Evolutionary conservation across 768 basidiomycete genomes (phyloP), one percentile per base, ranked within the genome.

Genomic region (Lentinus brumalis): DNA sequence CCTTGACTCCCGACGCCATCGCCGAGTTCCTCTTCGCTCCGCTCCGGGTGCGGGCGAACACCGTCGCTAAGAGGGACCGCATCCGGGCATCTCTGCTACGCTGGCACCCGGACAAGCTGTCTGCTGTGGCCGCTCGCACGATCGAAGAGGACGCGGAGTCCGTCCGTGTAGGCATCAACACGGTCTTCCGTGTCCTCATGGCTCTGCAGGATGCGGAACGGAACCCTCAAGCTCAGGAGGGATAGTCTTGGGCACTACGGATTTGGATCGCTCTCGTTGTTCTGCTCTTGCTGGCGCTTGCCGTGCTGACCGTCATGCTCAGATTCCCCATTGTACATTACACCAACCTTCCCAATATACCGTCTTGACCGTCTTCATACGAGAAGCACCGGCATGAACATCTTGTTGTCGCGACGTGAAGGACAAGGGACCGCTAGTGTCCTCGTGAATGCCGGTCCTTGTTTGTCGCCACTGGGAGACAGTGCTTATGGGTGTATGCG

Each of bases 91-190:
- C 86, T 0, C 71, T 92, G 46, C 71, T 91, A 57, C 78, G 86
- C 9, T 89, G 86, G 82, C 87, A 88, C 67, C 87, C 88, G 1
- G 87, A 89, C 69, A 88, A 88, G 74, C 74, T 83, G 64, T 76
- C 79, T 4, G 57, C 63, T 2, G 60, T 86, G 15, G 65, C 85
- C n/a, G 62, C 69, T 15, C 76, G 78, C 39, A 78, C 84, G 8
- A 70, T 71, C 1, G 74, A 76, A 2, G 76, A 77, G n/a, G 83
- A 86, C 58, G 57, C 72, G 61, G 77, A 79, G 18, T 71, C 67
- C 5, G 81, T 86, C 9, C 73, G 69, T 29, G 75, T 78, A 51
- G 86, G 83, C 0, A 75, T 86, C 8, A 76, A 78, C 60, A 56
- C 72, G 18, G 80, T 86, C 6, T 77, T 78, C 60, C 56, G 59